These are phyloP conservation scores for Hyaloscypha bicolor DNA, from an alignment of 495 filamentous ascomycete genomes.

Conservation along the genomic window DNA sequence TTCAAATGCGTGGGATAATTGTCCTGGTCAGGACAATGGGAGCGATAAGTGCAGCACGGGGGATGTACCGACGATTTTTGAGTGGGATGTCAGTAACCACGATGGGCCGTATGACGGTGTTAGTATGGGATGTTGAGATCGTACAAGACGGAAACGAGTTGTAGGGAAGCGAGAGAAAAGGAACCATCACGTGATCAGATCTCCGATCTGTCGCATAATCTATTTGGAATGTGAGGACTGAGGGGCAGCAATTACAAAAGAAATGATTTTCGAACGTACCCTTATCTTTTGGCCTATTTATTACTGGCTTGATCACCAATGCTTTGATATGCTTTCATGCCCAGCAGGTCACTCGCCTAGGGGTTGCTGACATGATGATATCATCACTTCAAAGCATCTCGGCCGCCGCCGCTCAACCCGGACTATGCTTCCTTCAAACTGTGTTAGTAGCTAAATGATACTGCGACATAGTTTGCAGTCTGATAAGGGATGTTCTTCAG, in stretches of 20 bases:
- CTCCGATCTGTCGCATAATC: background rate
- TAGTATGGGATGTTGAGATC: constrained; percentile 3
- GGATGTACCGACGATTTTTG: constrained; percentile 5
- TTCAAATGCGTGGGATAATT: constrained; percentile 3
- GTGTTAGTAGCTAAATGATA: background rate
- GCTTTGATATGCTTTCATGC: background rate
- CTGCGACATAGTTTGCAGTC: background rate
- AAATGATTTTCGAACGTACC: background rate
- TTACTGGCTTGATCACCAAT: background rate
- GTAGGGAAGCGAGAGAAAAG: background rate
- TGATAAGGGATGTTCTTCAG: background rate
- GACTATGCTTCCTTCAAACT: background rate
- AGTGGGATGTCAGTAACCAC: background rate
- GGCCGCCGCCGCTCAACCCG: background rate
- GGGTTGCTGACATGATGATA: background rate
- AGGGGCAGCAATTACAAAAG: background rate
- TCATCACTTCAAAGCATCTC: background rate
- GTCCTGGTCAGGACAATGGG: constrained; percentile 3
- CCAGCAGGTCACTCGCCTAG: background rate
- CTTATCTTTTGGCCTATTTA: background rate
- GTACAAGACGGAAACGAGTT: background rate
- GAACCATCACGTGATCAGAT: background rate
- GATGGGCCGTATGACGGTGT: constrained; percentile 7
- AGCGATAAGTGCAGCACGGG: constrained; percentile 4
- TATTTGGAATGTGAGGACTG: background rate